Evolutionary conservation across 495 filamentous ascomycete genomes (phyloP).

Genomic region (Pseudoneurospora amorphoporcata): DNA sequence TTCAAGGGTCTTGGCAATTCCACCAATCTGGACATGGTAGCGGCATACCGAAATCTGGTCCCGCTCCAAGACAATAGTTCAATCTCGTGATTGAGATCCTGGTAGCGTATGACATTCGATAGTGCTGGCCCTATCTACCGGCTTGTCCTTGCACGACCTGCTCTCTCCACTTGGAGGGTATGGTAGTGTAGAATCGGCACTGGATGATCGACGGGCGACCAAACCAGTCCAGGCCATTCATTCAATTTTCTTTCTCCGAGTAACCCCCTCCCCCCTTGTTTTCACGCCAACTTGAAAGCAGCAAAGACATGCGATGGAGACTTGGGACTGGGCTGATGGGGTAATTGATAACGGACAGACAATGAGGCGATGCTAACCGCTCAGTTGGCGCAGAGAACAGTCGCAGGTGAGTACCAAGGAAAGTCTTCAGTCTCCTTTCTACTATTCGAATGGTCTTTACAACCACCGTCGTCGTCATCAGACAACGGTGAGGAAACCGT

Average conservation of each 20-base stretch:
- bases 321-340: neutral
- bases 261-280: neutral
- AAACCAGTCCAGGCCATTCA: neutral
- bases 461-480: neutral
- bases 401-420: neutral
- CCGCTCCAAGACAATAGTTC: neutral
- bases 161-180: neutral
- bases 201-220: neutral
- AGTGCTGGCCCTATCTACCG: neutral
- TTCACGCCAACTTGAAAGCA: neutral
- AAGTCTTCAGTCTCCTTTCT: neutral
- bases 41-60: neutral
- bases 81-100: neutral
- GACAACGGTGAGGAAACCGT: neutral
- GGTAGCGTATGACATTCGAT: neutral
- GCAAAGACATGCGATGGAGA: neutral
- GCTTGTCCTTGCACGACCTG: neutral
- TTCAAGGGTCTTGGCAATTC: neutral
- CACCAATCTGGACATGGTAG: neutral
- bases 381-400: neutral
- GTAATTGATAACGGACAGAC: neutral
- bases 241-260: neutral
- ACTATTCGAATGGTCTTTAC: neutral
- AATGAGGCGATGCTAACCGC: neutral
- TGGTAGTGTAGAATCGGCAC: neutral